Evolutionary conservation across 495 filamentous ascomycete genomes (phyloP).

Genomic region (Xylaria venustula): DNA sequence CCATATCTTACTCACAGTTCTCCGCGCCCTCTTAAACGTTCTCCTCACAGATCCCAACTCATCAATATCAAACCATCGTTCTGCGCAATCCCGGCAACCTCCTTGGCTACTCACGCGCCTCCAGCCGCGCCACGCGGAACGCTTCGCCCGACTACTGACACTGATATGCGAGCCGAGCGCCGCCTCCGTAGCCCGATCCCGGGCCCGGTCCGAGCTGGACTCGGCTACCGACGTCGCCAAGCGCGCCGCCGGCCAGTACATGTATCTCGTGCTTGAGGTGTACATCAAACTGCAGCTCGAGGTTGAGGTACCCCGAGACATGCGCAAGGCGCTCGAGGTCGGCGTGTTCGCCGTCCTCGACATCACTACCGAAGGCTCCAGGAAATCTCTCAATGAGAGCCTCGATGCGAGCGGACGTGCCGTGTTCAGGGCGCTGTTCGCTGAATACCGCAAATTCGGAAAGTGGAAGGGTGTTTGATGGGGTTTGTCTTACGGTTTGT

Average conservation of each 20-base stretch:
- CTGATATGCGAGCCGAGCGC: constrained; percentile 77
- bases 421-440: constrained; percentile 70
- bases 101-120: constrained; percentile 31
- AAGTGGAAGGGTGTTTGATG: constrained; percentile 63
- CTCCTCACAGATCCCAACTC: constrained; percentile 20
- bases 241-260: constrained; percentile 70
- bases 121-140: constrained; percentile 53
- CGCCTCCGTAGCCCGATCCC: constrained; percentile 62
- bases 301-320: constrained; percentile 42
- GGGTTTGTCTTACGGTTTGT: not conserved
- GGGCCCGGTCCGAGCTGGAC: constrained; percentile 51
- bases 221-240: constrained; percentile 76
- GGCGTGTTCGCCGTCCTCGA: constrained; percentile 72
- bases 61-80: constrained; percentile 4
- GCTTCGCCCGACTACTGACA: constrained; percentile 69
- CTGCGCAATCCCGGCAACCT: constrained; percentile 23
- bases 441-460: constrained; percentile 65
- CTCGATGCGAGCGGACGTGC: constrained; percentile 67
- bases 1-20: constrained; percentile 24
- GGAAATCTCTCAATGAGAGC: constrained; percentile 65
- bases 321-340: constrained; percentile 67
- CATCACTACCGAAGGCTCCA: constrained; percentile 61
- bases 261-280: constrained; percentile 68
- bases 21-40: constrained; percentile 25
- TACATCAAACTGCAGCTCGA: constrained; percentile 69